Base-by-base conservation (phyloP, 345 rosid species). In the Carallia pectinifolia region DNA sequence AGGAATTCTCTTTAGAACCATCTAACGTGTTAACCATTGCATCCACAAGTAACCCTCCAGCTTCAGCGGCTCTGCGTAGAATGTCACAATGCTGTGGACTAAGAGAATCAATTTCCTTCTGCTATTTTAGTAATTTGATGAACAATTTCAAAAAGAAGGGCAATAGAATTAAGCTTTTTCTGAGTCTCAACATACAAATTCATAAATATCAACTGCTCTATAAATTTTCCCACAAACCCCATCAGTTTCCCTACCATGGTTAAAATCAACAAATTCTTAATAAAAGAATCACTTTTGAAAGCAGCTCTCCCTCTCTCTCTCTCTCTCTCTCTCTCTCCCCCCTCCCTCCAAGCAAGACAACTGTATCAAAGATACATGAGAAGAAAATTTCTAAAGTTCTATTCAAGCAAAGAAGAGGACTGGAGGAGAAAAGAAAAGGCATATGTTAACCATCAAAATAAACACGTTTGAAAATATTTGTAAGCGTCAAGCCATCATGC, bases 1-100 rank as follows among this genome's bases (percentile, higher is more conserved):
- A 52, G 33, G 85, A 75, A 58, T 74, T 81, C 75, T 86, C 91
- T 83, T 85, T 92, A 48, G 86, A 84, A 61, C 83, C 85, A 67
- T 90, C 89, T 19, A 77, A 66, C 1, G 84, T 80, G 79, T 71
- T 90, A 53, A 71, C 83, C 97, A 91, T 94, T 47, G 93, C 98
- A 83, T 94, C 98, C 64, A 94, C 98, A 12, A 94, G 88, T 38
- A 94, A 84, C 67, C 96, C 97, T 73, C 97, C 96, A 67, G 88
- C 96, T 80, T 89, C 98, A 34, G 97, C 98, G 16, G 98, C 99
- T 83, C 89, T 84, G 66, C 98, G 93, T 52, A 95, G 86, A 79
- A 92, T 90, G 84, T 92, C 88, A 80, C 99, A 95, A 63, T 90
- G 98, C 99, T 92, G 87, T 64, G 78, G 67, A 65, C 58, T 5